A percentile compares a stretch with the other conserved stretches of the same genome.
Evolutionary conservation across 306 rosid genomes (phyloP).

Genomic region (Boehmeria nivea): DNA sequence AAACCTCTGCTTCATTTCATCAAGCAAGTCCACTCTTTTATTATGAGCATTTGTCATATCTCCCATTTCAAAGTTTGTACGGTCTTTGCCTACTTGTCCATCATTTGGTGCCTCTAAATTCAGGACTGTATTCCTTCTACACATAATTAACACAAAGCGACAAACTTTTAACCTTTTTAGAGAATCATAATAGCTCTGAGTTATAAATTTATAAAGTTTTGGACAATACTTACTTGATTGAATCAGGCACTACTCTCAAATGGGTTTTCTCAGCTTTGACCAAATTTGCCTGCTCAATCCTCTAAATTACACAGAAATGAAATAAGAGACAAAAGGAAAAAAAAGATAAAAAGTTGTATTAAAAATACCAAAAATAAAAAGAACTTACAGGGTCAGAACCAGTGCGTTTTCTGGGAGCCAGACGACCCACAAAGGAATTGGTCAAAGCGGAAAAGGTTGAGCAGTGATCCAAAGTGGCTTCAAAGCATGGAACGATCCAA

Average conservation of each 20-base stretch:
- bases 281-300: slow-evolving; percentile 26
- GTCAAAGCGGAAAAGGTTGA: slow-evolving; percentile 20
- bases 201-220: neutral
- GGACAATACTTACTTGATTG: slow-evolving; percentile 50
- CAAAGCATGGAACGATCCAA: too few species aligned
- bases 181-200: neutral
- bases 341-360: too few species aligned
- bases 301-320: neutral
- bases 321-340: neutral
- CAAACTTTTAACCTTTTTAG: neutral
- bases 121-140: slow-evolving; percentile 27
- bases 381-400: slow-evolving; percentile 40
- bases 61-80: slow-evolving; percentile 11
- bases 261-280: slow-evolving; percentile 24
- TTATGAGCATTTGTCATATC: too few species aligned
- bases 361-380: neutral
- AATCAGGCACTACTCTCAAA: slow-evolving; percentile 24
- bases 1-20: slow-evolving; percentile 62
- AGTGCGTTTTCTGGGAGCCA: slow-evolving; percentile 24
- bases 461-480: too few species aligned
- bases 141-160: neutral
- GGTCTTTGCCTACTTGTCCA: too few species aligned
- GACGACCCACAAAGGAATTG: slow-evolving; percentile 17
- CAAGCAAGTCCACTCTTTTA: slow-evolving; percentile 40
- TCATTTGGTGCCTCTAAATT: too few species aligned